Percentiles rank a stretch among this genome's conserved stretches.
Evolutionary conservation across 352 stramenopile genomes (phyloP).

Genomic region (Pythium biforme): DNA sequence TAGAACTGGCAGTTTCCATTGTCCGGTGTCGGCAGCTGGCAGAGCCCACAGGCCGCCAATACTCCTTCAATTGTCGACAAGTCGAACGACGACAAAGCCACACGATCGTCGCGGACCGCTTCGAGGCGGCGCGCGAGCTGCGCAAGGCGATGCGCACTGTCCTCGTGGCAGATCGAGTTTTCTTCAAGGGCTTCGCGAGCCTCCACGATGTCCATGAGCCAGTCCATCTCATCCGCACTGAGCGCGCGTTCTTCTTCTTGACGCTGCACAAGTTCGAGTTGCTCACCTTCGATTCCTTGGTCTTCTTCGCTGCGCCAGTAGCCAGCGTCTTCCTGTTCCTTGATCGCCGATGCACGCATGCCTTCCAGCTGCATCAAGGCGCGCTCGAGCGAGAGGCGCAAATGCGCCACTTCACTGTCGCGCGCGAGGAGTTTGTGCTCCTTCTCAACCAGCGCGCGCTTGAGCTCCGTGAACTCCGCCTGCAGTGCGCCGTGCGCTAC

Average conservation of each 20-base stretch:
- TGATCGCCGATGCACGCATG: neutral
- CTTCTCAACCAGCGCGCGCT: neutral
- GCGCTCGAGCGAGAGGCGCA: neutral
- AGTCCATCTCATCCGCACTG: neutral
- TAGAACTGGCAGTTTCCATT: conserved; percentile 6
- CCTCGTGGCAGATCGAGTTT: neutral
- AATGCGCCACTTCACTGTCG: neutral
- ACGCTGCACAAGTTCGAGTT: too few species aligned
- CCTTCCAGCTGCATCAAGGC: neutral
- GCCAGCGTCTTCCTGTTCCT: too few species aligned
- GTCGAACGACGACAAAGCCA: neutral
- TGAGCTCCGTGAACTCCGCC: neutral
- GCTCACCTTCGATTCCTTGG: too few species aligned
- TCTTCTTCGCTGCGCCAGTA: too few species aligned
- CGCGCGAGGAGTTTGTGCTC: neutral
- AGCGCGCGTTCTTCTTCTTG: too few species aligned
- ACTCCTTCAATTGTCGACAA: neutral
- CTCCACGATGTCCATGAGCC: neutral
- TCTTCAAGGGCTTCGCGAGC: neutral
- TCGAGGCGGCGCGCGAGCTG: neutral
- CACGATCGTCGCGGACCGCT: neutral
- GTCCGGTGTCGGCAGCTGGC: neutral
- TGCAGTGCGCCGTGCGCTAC: neutral
- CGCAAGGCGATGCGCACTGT: neutral
- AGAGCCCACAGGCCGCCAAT: neutral